Evolutionary conservation across 169 alveolate species (phyloP).

Genomic region (Plasmodium coatneyi): DNA sequence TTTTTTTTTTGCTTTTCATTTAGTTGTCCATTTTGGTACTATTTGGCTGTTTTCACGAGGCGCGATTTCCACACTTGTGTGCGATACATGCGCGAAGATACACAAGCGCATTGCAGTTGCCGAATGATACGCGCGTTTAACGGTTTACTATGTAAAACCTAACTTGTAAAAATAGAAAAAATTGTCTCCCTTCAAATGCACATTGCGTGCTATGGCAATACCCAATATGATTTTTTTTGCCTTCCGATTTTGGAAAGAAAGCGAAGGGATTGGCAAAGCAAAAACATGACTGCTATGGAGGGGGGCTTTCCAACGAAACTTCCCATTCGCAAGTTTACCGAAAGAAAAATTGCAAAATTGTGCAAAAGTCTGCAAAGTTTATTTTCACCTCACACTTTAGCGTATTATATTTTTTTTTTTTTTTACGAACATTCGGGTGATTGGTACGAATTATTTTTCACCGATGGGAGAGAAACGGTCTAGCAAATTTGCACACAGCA

Average conservation of each 20-base stretch:
- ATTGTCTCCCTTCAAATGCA: background rate
- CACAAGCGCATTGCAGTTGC: background rate
- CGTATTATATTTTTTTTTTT: background rate
- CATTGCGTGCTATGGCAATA: background rate
- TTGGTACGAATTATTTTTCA: background rate
- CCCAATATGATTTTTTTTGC: background rate
- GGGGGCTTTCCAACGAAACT: background rate
- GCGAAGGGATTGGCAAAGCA: background rate
- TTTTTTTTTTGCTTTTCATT: background rate
- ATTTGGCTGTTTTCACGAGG: background rate
- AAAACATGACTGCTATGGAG: background rate
- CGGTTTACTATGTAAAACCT: background rate
- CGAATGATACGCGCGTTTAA: background rate
- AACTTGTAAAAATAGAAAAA: background rate
- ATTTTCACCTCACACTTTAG: background rate
- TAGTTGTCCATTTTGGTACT: background rate
- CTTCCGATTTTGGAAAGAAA: background rate
- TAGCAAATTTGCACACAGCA: background rate
- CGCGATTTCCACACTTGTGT: background rate
- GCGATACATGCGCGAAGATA: background rate
- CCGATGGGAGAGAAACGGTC: background rate
- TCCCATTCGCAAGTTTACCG: background rate
- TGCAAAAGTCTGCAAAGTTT: background rate
- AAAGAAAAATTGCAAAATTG: background rate
- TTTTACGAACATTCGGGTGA: background rate